Evolutionary conservation across 169 alveolate genomes (phyloP), one percentile per base, ranked within the genome.

Genomic region (Toxoplasma gondii): DNA sequence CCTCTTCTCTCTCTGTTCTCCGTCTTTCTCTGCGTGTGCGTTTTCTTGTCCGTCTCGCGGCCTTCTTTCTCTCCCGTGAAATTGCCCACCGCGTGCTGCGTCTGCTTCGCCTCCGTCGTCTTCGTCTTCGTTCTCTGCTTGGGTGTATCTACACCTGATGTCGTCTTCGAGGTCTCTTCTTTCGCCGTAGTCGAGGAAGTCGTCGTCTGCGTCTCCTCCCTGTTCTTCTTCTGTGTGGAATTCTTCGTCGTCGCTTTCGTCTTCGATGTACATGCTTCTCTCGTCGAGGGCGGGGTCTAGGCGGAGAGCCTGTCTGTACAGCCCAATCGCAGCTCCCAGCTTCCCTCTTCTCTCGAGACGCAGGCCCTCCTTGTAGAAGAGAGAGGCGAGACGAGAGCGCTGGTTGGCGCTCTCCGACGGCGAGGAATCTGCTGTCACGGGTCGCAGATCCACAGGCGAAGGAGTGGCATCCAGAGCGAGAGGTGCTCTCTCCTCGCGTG

Each of bases 231-330:
- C 80, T 86, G 81, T 80, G n/a, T 31, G 53, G 44, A 9, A 5
- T 34, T 78, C 9, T 64, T 64, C 86, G 39, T 19, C 86, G 4
- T 78, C 86, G 45, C 86, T 78, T 19, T 78, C 86, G n/a, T 86
- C 92, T 4, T 70, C 93, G 0, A 90, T 16, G 67, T 43, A 69
- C n/a, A 90, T 38, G 53, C 49, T 29, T 9, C 93, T 39, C 49
- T 70, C 53, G 43, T 90, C 93, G 12, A 90, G 88, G n/a, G 67
- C 41, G 9, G 93, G 93, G 45, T 90, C 87, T 31, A 90, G 93
- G 45, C 67, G 58, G 17, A 90, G 39, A 4, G 93, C 93, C 74
- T 90, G 93, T 39, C 93, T 12, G 49, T 90, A 90, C 69, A 90
- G 70, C 34, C 93, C 93, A 31, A 90, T 90, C 12, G 93, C 93